Evolutionary conservation across 2,329 filamentous ascomycete species (phyloP).

Genomic region (Catunica adiposa): DNA sequence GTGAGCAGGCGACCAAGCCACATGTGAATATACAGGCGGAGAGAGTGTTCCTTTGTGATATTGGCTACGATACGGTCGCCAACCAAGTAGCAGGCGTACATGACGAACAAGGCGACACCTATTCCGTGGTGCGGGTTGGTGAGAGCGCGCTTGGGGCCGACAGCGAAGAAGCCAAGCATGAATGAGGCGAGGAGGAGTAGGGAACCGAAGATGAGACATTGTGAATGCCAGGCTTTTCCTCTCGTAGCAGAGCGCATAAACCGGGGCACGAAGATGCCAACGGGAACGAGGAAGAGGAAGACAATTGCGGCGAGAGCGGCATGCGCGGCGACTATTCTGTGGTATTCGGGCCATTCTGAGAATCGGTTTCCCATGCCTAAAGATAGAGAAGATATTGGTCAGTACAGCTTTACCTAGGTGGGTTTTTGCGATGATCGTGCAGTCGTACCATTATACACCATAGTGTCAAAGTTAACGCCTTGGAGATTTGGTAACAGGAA

Average conservation of each 20-base stretch:
- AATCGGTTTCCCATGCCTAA: constrained; percentile 73
- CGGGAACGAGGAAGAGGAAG: constrained; percentile 57
- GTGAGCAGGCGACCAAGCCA: constrained; percentile 70
- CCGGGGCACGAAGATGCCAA: constrained; percentile 55
- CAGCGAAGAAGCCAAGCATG: constrained; percentile 60
- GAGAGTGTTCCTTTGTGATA: constrained; percentile 31
- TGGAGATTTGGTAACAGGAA: constrained; percentile 65
- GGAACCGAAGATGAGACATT: constrained; percentile 53
- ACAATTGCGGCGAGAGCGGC: constrained; percentile 55
- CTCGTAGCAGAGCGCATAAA: constrained; percentile 50
- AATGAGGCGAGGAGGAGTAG: constrained; percentile 55
- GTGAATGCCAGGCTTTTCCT: constrained; percentile 55
- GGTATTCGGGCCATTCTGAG: constrained; percentile 50
- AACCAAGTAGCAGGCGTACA: constrained; percentile 54
- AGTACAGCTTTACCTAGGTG: not conserved
- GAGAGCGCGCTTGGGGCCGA: constrained; percentile 53
- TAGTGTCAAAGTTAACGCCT: constrained; percentile 64
- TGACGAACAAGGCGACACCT: constrained; percentile 59
- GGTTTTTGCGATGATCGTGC: too few species aligned
- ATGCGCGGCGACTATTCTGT: constrained; percentile 52
- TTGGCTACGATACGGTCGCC: constrained; percentile 48
- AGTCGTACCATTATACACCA: constrained; percentile 77
- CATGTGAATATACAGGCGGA: constrained; percentile 56
- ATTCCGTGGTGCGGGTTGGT: constrained; percentile 78
- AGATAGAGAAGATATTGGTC: constrained; percentile 1